Evolutionary conservation across 768 basidiomycete species (phyloP).

Genomic region (Agrocybe chaxingu): DNA sequence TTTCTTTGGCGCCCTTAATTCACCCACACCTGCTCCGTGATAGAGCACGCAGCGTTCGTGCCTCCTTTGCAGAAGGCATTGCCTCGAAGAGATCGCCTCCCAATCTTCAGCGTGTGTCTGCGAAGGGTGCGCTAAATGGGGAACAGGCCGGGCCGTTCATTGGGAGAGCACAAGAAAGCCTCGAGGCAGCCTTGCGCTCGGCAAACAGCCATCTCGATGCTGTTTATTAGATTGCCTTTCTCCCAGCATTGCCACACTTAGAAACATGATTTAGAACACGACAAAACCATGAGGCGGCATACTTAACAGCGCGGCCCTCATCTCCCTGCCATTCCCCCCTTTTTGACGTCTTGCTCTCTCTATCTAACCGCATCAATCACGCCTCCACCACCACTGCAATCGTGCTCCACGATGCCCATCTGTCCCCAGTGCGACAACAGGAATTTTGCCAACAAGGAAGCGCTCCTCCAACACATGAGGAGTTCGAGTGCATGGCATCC

Average conservation of each 20-base stretch:
- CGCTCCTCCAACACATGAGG: conserved; percentile 35
- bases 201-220: no score
- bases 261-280: conserved; percentile 14
- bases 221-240: no score
- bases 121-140: no score
- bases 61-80: no score
- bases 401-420: conserved; percentile 23
- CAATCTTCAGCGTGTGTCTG: no score
- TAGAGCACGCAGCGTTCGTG: no score
- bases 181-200: neutral
- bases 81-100: no score
- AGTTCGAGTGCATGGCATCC: conserved; percentile 33
- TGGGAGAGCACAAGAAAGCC: no score
- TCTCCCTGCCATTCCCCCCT: conserved; percentile 2
- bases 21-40: no score
- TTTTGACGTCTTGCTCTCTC: conserved; percentile 1
- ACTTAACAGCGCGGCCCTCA: conserved; percentile 9
- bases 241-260: neutral
- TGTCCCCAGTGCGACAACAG: conserved; percentile 34
- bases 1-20: no score
- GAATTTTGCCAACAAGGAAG: conserved; percentile 32
- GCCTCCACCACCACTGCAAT: no score
- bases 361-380: neutral
- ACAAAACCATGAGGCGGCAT: conserved; percentile 18
- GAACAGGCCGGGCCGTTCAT: no score